Conservation (phyloP, 106 monocot genomes). For the Agapanthus africanus region DNA sequence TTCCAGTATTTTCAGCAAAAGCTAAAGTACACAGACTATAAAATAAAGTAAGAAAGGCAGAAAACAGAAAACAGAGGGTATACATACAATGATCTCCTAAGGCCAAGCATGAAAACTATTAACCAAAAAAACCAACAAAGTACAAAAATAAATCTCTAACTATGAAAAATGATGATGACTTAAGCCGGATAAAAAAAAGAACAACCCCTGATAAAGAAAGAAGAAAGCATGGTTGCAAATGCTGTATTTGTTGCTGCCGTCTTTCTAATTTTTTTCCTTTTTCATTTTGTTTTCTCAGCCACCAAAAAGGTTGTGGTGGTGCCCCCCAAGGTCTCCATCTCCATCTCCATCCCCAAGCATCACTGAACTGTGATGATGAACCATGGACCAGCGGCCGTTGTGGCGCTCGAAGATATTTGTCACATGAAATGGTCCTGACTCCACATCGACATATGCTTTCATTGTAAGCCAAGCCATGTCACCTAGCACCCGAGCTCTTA, state of each 20-base stretch:
- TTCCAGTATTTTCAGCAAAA: no score
- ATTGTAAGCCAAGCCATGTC: conserved; percentile 76
- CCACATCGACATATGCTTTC: conserved; percentile 63
- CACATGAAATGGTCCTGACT: conserved; percentile 55
- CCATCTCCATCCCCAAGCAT: conserved; percentile 30
- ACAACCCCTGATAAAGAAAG: neutral
- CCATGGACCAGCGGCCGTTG: conserved; percentile 60
- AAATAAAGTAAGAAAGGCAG: no score
- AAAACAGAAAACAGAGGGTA: neutral
- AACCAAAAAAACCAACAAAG: neutral
- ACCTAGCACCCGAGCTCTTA: conserved; percentile 46
- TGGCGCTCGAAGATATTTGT: conserved; percentile 73
- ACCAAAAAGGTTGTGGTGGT: conserved; percentile 21
- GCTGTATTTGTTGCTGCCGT: conserved; percentile 2
- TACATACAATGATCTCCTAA: neutral
- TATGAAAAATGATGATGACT: neutral
- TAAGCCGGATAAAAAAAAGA: neutral
- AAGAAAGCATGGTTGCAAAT: neutral
- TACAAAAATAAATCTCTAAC: neutral
- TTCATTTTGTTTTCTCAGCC: neutral
- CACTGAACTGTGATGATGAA: conserved; percentile 69
- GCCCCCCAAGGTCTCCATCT: no score
- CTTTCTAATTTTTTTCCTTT: neutral
- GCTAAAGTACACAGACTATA: no score
- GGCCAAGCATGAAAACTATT: neutral